phyloP scores from a whole-genome alignment of 371 early-diverging fungal species.

The Dipsacomyces acuminosporus region DNA sequence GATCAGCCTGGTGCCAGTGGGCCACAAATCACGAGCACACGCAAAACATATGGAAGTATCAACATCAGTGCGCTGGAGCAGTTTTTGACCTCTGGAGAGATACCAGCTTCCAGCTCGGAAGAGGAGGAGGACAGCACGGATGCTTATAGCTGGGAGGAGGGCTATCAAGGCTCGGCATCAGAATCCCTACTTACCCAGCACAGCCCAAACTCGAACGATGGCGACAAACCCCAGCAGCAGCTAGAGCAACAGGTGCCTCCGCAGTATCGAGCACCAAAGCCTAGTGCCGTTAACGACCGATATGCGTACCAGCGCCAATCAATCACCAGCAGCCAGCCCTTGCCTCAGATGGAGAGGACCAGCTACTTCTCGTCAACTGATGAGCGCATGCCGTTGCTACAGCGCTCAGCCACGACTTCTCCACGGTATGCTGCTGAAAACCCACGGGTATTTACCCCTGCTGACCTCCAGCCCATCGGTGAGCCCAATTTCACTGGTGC shows the following conservation, averaged over 20 bases:
- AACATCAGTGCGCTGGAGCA: conserved; percentile 35
- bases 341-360: conserved; percentile 8
- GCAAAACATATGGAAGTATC: conserved; percentile 20
- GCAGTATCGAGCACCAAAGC: no score
- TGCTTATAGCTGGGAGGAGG: conserved; percentile 25
- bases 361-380: conserved; percentile 4
- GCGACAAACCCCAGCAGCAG: no score
- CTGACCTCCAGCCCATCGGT: conserved; percentile 13
- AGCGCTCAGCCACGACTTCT: conserved; percentile 3
- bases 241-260: no score
- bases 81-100: conserved; percentile 36
- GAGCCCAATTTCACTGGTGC: not conserved
- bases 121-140: conserved; percentile 18
- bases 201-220: no score
- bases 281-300: no score
- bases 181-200: not conserved
- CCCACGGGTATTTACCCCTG: conserved; percentile 18
- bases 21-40: conserved; percentile 1
- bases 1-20: not conserved
- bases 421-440: conserved; percentile 7
- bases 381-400: conserved; percentile 25
- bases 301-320: no score
- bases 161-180: conserved; percentile 10
- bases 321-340: not conserved
- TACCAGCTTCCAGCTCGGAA: conserved; percentile 33